Evolutionary conservation across 805 yeast species (phyloP).

Genomic region (Candida endomychidarum): DNA sequence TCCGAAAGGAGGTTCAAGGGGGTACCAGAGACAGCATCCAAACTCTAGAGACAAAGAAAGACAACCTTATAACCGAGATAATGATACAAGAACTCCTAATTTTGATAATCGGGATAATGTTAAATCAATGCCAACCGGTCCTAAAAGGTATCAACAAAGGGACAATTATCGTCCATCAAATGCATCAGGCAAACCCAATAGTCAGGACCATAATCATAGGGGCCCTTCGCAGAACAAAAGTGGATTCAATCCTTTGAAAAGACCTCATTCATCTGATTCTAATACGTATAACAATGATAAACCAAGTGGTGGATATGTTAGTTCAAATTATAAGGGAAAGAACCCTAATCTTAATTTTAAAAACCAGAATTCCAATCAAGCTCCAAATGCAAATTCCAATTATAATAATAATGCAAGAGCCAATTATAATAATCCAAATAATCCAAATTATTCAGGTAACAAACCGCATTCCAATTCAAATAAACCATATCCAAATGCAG

Average conservation of each 20-base stretch:
- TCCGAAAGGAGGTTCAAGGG: neutral
- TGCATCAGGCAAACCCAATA: conserved; percentile 1
- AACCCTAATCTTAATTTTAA: neutral
- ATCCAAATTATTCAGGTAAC: neutral
- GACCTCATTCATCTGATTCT: conserved; percentile 11
- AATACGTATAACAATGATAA: neutral
- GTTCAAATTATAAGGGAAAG: conserved; percentile 6
- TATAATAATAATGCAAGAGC: neutral
- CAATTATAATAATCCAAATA: neutral
- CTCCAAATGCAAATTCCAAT: neutral
- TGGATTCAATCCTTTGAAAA: conserved; percentile 5
- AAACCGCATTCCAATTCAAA: neutral
- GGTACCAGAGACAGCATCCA: neutral
- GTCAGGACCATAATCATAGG: neutral
- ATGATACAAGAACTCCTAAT: conserved; percentile 9
- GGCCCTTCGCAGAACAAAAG: neutral
- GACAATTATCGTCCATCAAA: conserved; percentile 23
- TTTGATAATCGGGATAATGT: conserved; percentile 5
- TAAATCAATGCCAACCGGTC: conserved; percentile 17
- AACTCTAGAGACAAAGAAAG: conserved; percentile 5
- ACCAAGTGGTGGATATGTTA: neutral
- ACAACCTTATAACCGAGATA: conserved; percentile 12
- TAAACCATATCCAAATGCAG: neutral
- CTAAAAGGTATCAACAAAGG: conserved; percentile 23
- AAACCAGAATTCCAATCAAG: neutral